Percentiles rank a stretch among this genome's conserved stretches.
Conservation (phyloP, 106 monocot species). For the Chionographis japonica region DNA sequence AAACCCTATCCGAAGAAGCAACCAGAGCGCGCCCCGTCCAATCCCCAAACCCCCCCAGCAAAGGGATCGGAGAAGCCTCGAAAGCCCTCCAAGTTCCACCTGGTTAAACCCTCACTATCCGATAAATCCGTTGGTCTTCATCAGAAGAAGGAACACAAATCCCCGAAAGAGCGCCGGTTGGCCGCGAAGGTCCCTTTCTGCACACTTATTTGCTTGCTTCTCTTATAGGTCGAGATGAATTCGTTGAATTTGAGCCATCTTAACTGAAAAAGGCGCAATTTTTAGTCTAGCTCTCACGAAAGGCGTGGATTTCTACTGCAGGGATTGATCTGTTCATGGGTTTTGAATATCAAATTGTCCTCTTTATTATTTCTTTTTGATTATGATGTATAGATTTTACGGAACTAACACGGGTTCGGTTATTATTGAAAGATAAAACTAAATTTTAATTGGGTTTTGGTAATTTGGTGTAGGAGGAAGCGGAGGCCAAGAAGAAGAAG, state of each 20-base stretch:
- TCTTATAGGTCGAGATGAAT: too few relatives aligned
- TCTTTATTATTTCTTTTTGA: background rate
- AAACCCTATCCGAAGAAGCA: too few relatives aligned
- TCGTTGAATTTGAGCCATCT: too few relatives aligned
- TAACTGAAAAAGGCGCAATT: too few relatives aligned
- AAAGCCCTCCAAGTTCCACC: background rate
- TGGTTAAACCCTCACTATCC: background rate
- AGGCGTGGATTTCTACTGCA: too few relatives aligned
- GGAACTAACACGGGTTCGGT: background rate
- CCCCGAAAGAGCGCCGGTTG: conserved; percentile 27
- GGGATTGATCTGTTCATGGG: too few relatives aligned
- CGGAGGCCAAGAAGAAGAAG: conserved; percentile 39
- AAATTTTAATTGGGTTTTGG: background rate
- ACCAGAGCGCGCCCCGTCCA: too few relatives aligned
- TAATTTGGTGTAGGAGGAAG: conserved; percentile 26
- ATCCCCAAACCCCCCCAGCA: too few relatives aligned
- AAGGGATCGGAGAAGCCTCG: background rate
- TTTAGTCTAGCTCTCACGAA: too few relatives aligned
- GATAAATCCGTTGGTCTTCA: background rate
- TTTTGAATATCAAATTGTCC: too few relatives aligned
- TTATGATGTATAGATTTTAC: background rate
- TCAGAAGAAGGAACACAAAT: conserved; percentile 14
- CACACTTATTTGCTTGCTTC: background rate
- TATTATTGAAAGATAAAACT: background rate
- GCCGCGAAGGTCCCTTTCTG: conserved; percentile 30